Base-by-base conservation (phyloP, 2,329 filamentous ascomycete genomes). In the Knoxdaviesia capensis region DNA sequence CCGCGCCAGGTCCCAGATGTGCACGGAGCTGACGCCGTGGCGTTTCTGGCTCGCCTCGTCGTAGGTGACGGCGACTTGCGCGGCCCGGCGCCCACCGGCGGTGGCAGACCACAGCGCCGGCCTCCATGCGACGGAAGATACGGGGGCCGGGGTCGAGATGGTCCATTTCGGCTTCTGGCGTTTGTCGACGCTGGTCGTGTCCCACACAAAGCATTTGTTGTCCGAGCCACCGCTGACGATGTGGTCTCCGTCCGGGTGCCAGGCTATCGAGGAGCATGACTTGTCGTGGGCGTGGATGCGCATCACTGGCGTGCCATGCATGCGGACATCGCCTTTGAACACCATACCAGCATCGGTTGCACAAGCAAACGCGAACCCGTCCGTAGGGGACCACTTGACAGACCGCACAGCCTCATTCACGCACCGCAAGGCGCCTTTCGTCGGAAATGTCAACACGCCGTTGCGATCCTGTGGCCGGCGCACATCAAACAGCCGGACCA, bases 241-340 rank as follows among this genome's bases (percentile, higher is more conserved):
- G 49, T 80, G 74, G n/a, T 68, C 64, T 9, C 76, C 77, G 51
- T 80, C 76, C 0, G 73, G 71, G 48, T 81, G 77, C 77, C 77
- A 81, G 3, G 71, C 66, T 37, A 79, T 70, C 0, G 71, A 65
- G 2, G 68, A 63, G 50, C 71, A 74, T 0, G 69, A 62, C 47
- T 69, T 73, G 44, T 75, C 69, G 50, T 79, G 74, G 0, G 70
- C 74, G 31, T 71, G 69, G 49, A 79, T 70, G 48, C 69, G 66
- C 40, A 78, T 52, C 8, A 75, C 50, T 1, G 74, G 74, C 7
- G 64, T 61, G 10, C 54, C 56, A 5, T 65, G 50, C 49, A 71
- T 72, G 6, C 73, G 64, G 5, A 75, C 63, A 53, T 79, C 74
- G 72, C 74, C 79, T 50, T 77, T 77, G 47, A 76, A 56, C 8